Conservation (phyloP, 495 filamentous ascomycete genomes). For the Talaromyces adpressus region DNA sequence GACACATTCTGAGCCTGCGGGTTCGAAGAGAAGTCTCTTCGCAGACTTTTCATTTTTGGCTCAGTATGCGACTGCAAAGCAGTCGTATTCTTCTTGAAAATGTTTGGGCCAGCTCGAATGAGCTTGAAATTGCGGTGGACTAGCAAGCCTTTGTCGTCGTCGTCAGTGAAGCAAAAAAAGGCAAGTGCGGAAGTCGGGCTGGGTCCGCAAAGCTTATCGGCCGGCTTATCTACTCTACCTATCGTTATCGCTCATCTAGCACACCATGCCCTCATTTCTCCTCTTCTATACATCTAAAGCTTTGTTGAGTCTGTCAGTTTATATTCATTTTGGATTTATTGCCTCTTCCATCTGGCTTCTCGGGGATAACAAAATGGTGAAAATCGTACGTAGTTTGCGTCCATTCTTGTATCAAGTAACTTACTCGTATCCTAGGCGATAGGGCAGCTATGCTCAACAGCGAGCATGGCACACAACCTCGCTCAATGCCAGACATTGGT, state of each 20-base stretch:
- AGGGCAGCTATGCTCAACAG: conserved; percentile 80
- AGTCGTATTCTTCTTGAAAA: neutral
- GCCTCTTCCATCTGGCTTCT: neutral
- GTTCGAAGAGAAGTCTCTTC: conserved; percentile 64
- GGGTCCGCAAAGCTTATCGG: neutral
- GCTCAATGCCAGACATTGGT: conserved; percentile 65
- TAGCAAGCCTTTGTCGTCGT: neutral
- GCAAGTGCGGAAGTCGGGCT: neutral
- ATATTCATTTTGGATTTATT: no score
- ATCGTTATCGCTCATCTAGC: neutral
- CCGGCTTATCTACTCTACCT: neutral
- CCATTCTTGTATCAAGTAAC: neutral
- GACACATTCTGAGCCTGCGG: conserved; percentile 68
- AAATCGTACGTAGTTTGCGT: neutral
- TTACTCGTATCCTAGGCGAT: conserved; percentile 53
- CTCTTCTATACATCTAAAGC: neutral
- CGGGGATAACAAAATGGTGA: neutral
- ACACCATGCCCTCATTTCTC: neutral
- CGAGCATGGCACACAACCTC: conserved; percentile 72
- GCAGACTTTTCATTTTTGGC: conserved; percentile 80
- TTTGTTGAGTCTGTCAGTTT: neutral
- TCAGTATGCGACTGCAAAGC: neutral
- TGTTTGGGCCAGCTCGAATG: neutral
- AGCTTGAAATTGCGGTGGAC: neutral
- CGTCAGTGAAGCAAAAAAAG: neutral